phyloP scores from a whole-genome alignment of 1,284 basidiomycete species.

The Marasmius tenuissimus region DNA sequence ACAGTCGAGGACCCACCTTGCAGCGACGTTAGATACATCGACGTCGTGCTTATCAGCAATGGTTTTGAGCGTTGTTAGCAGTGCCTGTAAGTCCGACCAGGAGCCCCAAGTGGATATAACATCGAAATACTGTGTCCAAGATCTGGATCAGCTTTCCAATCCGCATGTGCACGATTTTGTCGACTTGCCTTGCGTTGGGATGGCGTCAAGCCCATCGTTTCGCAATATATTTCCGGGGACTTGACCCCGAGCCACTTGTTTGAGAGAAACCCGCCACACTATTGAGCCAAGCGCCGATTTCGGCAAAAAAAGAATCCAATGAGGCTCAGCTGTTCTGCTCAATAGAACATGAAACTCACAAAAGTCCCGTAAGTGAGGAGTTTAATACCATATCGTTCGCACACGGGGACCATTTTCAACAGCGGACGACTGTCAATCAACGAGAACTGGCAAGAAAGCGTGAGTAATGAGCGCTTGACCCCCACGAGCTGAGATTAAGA shows the following conservation, averaged over 20 bases:
- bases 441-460: conserved; percentile 45
- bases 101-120: conserved; percentile 57
- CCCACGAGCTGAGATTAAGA: background rate
- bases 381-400: conserved; percentile 53
- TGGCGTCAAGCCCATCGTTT: conserved; percentile 43
- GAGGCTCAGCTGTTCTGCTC: background rate
- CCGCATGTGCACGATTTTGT: background rate
- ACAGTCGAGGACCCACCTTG: conserved; percentile 62
- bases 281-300: background rate
- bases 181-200: conserved; percentile 57
- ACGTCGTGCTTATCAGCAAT: conserved; percentile 52
- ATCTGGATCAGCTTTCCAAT: background rate
- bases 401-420: conserved; percentile 57
- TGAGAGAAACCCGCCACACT: conserved; percentile 65
- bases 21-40: conserved; percentile 59
- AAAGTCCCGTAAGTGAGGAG: conserved; percentile 64
- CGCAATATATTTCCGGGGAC: conserved; percentile 55
- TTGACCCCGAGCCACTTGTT: conserved; percentile 54
- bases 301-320: background rate
- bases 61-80: conserved; percentile 43
- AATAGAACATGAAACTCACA: conserved; percentile 31
- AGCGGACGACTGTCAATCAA: conserved; percentile 59
- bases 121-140: conserved; percentile 49
- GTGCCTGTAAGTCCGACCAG: conserved; percentile 54
- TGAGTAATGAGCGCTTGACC: background rate